Evolutionary conservation across 805 yeast genomes (phyloP).

Genomic region (Hanseniaspora vineae): DNA sequence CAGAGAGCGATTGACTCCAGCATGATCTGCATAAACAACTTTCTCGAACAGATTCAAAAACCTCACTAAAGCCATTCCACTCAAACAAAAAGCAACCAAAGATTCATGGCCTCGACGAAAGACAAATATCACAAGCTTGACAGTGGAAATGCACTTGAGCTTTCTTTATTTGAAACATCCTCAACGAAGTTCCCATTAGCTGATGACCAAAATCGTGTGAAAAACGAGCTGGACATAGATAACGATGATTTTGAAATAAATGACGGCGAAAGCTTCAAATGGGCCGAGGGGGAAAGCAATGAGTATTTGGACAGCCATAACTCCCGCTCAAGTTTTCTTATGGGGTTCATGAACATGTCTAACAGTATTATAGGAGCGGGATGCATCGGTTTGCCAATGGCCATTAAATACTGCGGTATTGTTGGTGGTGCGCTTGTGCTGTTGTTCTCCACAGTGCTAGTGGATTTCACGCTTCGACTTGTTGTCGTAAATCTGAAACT

Average conservation of each 20-base stretch:
- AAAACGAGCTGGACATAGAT: not conserved
- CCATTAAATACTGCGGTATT: conserved; percentile 69
- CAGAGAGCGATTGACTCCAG: no score
- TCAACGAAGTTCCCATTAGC: no score
- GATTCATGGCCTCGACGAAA: not conserved
- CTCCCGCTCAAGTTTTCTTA: conserved; percentile 45
- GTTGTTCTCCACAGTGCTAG: conserved; percentile 47
- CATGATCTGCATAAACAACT: no score
- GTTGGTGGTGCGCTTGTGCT: conserved; percentile 57
- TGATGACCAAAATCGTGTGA: not conserved
- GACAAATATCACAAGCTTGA: not conserved
- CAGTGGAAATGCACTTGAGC: not conserved
- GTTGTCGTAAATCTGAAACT: conserved; percentile 74
- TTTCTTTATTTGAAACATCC: not conserved
- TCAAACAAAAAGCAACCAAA: no score
- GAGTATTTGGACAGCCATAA: conserved; percentile 11
- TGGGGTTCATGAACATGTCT: conserved; percentile 97
- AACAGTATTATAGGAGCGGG: conserved; percentile 94
- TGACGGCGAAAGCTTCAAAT: not conserved
- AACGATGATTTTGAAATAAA: conserved; percentile 1
- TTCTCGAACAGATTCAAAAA: no score
- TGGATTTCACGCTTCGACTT: conserved; percentile 79
- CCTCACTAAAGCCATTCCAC: no score
- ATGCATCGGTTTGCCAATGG: conserved; percentile 86
- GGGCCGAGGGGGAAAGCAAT: not conserved